These are phyloP conservation scores for Kwoniella bestiolae DNA, from an alignment of 768 basidiomycete genomes.

Conservation along the genomic window DNA sequence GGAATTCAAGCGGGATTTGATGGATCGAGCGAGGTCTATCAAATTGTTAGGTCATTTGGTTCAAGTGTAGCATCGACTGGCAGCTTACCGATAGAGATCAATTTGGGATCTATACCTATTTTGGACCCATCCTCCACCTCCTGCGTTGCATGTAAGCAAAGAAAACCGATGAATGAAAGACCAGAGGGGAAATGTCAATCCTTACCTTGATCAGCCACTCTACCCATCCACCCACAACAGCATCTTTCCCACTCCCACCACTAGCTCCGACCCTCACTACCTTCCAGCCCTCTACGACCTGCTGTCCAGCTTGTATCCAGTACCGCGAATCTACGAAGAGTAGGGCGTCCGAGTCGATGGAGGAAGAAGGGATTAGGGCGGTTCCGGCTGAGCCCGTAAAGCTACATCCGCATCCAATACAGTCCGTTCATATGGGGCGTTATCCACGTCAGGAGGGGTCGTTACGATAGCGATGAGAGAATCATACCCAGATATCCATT, in stretches of 20 bases:
- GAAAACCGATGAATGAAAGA: too few relatives aligned
- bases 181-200: neutral
- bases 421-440: neutral
- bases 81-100: constrained; percentile 39
- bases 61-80: neutral
- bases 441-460: too few relatives aligned
- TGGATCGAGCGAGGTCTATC: constrained; percentile 19
- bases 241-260: constrained; percentile 26
- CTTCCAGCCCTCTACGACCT: constrained; percentile 44
- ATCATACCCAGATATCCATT: constrained; percentile 47
- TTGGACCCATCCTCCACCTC: constrained; percentile 38
- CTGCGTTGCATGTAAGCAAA: too few relatives aligned
- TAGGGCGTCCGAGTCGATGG: constrained; percentile 23
- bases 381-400: constrained; percentile 55
- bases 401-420: constrained; percentile 2
- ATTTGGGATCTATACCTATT: constrained; percentile 52
- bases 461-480: neutral
- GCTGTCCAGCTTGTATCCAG: constrained; percentile 53
- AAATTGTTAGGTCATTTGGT: neutral
- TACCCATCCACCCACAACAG: constrained; percentile 34
- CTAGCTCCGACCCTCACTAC: constrained; percentile 35
- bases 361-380: constrained; percentile 40
- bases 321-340: constrained; percentile 56
- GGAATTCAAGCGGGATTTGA: constrained; percentile 24
- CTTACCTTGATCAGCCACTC: constrained; percentile 46